Base-by-base conservation (phyloP, 768 basidiomycete species). In the Strobilomyces confusus region DNA sequence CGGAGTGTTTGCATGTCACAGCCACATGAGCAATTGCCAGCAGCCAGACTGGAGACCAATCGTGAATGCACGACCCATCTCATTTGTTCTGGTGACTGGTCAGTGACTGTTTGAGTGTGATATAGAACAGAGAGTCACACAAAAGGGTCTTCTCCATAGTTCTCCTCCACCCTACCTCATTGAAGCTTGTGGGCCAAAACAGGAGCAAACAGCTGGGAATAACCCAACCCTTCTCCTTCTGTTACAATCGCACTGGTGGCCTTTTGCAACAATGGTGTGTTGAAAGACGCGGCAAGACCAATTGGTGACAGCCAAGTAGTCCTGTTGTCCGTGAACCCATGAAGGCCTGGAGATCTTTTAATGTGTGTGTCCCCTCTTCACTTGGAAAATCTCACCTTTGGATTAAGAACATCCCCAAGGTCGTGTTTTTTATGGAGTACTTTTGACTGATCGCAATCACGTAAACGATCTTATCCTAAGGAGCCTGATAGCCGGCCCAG, bases 1-100 rank as follows among this genome's bases (percentile, higher is more conserved):
- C 78, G 53, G 86, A 87, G 68, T 87, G 85, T 55, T 88, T 88
- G 75, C 84, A 88, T 0, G 84, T 88, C 0, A 84, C 77, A 0
- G 86, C 81, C 63, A 86, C 71, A 22, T 82, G 76, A 23, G 82
- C 83, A 49, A 76, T 76, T 1, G 82, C 5, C 85, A 71, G 14
- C 68, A 69, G 2, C 84, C 84, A 12, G 70, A 67, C 58, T 87
- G 85, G n/a, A 86, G 57, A 1, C 85, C 85, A 1, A 73, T 74
- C 1, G 87, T 81, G 52, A 77, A 88, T 1, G 86, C 85, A 23
- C 69, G 65, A 0, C 83, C 85, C 69, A 87, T 82, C 62, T 81
- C 79, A 9, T 83, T 69, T 1, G 75, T 77, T 50, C 75, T 76
- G 25, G 43, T 17, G 38, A 41, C 38, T 71, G 1, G 69, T 62